Conservation (phyloP, 2,329 filamentous ascomycete species). For the Mycosphaerella sp. region DNA sequence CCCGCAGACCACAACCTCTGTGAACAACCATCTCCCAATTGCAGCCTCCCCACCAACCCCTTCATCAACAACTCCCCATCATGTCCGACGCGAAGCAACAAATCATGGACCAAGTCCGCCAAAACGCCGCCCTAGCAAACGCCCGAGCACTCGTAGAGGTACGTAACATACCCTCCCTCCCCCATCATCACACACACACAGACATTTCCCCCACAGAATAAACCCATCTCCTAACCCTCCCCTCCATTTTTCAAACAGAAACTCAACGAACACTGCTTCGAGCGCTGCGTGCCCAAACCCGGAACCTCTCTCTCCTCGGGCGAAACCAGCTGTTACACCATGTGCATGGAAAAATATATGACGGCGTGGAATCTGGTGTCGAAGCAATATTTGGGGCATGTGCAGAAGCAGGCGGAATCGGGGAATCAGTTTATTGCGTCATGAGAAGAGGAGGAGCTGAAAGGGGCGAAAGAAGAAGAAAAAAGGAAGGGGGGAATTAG, state of each 20-base stretch:
- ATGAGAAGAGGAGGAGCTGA: neutral
- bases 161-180: too few relatives aligned
- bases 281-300: conserved; percentile 50
- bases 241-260: too few relatives aligned
- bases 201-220: too few relatives aligned
- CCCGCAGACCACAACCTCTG: too few relatives aligned
- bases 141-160: conserved; percentile 48
- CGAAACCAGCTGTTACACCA: conserved; percentile 46
- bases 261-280: conserved; percentile 53
- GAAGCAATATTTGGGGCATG: conserved; percentile 44
- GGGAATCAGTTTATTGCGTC: conserved; percentile 4
- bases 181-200: conserved; percentile 29
- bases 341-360: conserved; percentile 54
- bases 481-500: too few relatives aligned
- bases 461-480: too few relatives aligned
- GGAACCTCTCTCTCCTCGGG: conserved; percentile 45
- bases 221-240: too few relatives aligned
- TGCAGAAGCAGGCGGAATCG: conserved; percentile 38
- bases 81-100: conserved; percentile 42
- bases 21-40: neutral
- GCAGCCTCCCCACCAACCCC: neutral
- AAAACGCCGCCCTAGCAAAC: conserved; percentile 49
- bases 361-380: conserved; percentile 48
- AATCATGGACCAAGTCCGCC: conserved; percentile 49
- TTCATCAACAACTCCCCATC: conserved; percentile 6